Base-by-base conservation (phyloP, 768 basidiomycete species). In the Tubosaeta sp. region DNA sequence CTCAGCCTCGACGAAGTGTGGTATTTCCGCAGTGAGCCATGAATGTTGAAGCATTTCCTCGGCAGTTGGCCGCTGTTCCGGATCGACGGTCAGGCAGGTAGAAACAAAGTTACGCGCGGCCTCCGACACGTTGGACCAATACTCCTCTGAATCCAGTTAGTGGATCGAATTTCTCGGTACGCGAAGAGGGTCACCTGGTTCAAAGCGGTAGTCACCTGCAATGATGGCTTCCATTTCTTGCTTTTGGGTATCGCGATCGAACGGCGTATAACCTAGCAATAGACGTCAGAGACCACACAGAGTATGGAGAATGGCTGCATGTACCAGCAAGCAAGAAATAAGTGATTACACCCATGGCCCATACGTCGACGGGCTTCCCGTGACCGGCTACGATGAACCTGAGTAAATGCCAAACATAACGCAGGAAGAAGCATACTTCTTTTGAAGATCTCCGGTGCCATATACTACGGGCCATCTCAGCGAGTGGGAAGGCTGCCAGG, bases 341-440 rank as follows among this genome's bases (percentile, higher is more conserved):
- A 12, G 95, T 90, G 69, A 99, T 95, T 45, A 99, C 95, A 35
- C 95, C 95, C 83, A 98, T 95, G 1, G 95, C 94, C 95, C 93
- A 95, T 50, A 95, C 73, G 62, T 95, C 95, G 16, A 97, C 95
- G 9, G 95, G 94, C 72, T 91, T 97, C 38, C 88, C 83, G 62
- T 99, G 95, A 4, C 95, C 95, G 50, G 85, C 88, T 89, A 63
- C 29, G 48, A 41, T 9, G 26, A 27, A 16, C 13, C 26, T 57
- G 46, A 57, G 38, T 39, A 31, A 39, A 35, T 51, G 22, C 8
- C 7, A 8, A n/a, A 43, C 10, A 13, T 19, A 31, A 7, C 12
- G 9, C n/a, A 43, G 46, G 5, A 35, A 46, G 46, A 14, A 3
- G 71, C 83, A 35, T 55, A 91, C 88, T 82, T 71, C 91, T 93